A percentile compares a stretch with the other conserved stretches of the same genome.
Evolutionary conservation across 345 rosid genomes (phyloP).

Genomic region (Camelina laxa): DNA sequence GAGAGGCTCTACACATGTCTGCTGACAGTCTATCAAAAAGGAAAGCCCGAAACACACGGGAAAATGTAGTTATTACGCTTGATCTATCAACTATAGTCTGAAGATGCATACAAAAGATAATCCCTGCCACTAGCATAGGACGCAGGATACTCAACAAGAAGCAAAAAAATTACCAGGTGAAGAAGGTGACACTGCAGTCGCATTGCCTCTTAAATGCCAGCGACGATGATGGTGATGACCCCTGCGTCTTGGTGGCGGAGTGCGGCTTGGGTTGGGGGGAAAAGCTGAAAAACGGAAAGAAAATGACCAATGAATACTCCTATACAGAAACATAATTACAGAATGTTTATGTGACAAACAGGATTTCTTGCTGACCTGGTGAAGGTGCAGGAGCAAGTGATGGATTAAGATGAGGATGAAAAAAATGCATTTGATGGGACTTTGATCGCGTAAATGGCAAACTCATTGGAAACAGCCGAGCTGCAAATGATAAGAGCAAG

Average conservation of each 20-base stretch:
- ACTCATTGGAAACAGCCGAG: constrained; percentile 52
- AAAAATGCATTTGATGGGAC: constrained; percentile 43
- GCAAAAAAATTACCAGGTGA: constrained; percentile 55
- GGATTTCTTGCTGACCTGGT: constrained; percentile 52
- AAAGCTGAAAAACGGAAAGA: constrained; percentile 49
- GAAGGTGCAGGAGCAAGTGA: constrained; percentile 56
- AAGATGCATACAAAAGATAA: not conserved
- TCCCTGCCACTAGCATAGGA: constrained; percentile 14
- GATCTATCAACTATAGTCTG: not conserved
- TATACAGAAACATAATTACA: constrained; percentile 21
- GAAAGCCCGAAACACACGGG: constrained; percentile 17
- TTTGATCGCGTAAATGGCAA: constrained; percentile 48
- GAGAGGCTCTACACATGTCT: constrained; percentile 87
- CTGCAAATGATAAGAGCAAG: constrained; percentile 51
- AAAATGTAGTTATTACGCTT: constrained; percentile 20
- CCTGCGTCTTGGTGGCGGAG: constrained; percentile 50
- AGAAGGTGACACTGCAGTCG: constrained; percentile 69
- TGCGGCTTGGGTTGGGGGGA: constrained; percentile 47
- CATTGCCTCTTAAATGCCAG: constrained; percentile 58
- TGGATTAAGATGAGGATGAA: constrained; percentile 50
- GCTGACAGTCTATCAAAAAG: constrained; percentile 78
- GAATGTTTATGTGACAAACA: not conserved
- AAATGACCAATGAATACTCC: constrained; percentile 30
- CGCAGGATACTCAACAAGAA: constrained; percentile 6
- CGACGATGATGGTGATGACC: constrained; percentile 63